A percentile compares a stretch with the other conserved stretches of the same genome.
Conservation (phyloP, 257 asterid species). For the Solanum etuberosum region DNA sequence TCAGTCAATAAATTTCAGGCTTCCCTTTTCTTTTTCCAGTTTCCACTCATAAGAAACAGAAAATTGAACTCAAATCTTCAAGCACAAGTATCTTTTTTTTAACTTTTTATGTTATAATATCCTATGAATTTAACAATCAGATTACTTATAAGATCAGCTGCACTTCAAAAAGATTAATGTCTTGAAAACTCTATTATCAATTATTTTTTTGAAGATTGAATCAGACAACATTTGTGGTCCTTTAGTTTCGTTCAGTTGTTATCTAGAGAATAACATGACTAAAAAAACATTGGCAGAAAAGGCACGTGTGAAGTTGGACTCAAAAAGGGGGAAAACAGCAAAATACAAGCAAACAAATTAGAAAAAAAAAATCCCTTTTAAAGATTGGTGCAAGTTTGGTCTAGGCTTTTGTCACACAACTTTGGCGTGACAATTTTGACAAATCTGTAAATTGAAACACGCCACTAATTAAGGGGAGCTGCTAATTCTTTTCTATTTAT, state of each 20-base stretch:
- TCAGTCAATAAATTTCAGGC: neutral
- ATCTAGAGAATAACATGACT: neutral
- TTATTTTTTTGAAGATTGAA: neutral
- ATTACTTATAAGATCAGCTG: too few relatives aligned
- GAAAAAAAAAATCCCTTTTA: neutral
- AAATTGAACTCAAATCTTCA: neutral
- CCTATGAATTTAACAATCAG: neutral
- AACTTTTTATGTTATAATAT: neutral
- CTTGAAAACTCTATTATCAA: neutral
- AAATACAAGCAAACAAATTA: neutral
- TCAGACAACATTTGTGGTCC: neutral
- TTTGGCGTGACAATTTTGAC: neutral
- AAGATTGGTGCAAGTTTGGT: neutral
- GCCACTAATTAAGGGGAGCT: neutral
- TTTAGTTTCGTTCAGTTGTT: neutral
- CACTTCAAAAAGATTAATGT: neutral
- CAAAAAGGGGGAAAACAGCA: neutral
- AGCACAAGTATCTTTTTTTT: neutral
- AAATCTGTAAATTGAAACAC: neutral
- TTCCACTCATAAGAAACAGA: neutral
- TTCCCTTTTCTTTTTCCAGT: neutral
- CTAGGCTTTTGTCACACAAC: neutral
- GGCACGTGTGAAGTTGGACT: neutral
- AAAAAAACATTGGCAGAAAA: neutral
- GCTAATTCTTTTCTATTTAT: neutral